phyloP scores from a whole-genome alignment of 2,329 filamentous ascomycete species.

The Cladosporium austrohemisphaericum region DNA sequence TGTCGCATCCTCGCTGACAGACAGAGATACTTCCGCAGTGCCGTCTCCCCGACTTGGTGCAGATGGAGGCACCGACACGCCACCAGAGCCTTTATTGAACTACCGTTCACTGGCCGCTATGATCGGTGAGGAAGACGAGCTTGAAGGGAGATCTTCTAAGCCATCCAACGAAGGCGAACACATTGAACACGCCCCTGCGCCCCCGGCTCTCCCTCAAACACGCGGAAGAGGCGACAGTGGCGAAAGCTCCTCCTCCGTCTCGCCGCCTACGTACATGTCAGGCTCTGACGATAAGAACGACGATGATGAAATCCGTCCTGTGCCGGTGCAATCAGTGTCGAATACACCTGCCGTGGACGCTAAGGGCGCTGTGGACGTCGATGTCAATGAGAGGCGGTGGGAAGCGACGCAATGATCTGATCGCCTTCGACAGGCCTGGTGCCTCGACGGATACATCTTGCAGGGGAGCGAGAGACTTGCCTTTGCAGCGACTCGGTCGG shows the following conservation, averaged over 20 bases:
- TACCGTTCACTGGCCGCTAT: conserved; percentile 73
- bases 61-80: conserved; percentile 44
- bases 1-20: conserved; percentile 67
- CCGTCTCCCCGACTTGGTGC: conserved; percentile 37
- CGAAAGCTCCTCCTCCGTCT: conserved; percentile 17
- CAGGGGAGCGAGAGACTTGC: no score
- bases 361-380: conserved; percentile 25
- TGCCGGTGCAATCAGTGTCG: conserved; percentile 13
- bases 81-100: conserved; percentile 80
- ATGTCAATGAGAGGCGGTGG: conserved; percentile 17
- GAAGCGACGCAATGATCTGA: conserved; percentile 21
- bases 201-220: conserved; percentile 8
- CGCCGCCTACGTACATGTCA: background rate
- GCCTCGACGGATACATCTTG: no score
- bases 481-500: no score
- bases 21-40: conserved; percentile 48
- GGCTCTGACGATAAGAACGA: conserved; percentile 15
- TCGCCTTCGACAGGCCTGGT: no score
- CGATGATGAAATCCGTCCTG: conserved; percentile 23
- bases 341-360: conserved; percentile 15
- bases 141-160: conserved; percentile 28
- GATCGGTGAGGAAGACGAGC: conserved; percentile 61
- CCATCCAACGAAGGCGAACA: conserved; percentile 35
- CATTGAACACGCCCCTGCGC: conserved; percentile 35
- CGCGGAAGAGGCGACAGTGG: conserved; percentile 27